Conservation (phyloP, 1,284 basidiomycete genomes). For the Cryptococcus sp. region DNA sequence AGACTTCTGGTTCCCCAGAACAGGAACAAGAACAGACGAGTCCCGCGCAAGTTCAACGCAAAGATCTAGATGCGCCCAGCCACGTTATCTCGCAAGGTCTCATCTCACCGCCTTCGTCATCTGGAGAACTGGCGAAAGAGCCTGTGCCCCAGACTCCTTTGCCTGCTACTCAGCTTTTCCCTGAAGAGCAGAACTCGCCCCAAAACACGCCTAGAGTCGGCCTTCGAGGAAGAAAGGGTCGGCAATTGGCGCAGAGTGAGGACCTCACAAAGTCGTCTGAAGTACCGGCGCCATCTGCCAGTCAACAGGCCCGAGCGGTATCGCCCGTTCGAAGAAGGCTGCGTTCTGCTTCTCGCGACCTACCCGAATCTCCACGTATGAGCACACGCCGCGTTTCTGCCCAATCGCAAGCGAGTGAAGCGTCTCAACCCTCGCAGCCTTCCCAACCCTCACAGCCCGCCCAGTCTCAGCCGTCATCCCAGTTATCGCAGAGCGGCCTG, state of each 20-base stretch:
- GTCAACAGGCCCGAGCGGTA: not conserved
- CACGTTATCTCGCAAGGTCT: constrained; percentile 17
- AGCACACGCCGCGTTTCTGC: constrained; percentile 6
- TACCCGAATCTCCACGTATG: constrained; percentile 1
- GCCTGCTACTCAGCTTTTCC: constrained; percentile 15
- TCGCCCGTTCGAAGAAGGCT: constrained; percentile 13
- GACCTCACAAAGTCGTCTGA: too few relatives aligned
- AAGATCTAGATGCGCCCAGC: not conserved
- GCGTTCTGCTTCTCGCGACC: constrained; percentile 20
- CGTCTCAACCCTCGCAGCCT: too few relatives aligned
- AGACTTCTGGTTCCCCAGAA: not conserved
- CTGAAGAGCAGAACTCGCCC: not conserved
- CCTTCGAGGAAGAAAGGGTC: too few relatives aligned
- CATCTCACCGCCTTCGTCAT: constrained; percentile 20
- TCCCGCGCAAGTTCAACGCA: not conserved
- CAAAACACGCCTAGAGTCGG: too few relatives aligned
- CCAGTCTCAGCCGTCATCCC: not conserved
- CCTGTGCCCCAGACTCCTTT: not conserved
- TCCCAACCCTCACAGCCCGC: too few relatives aligned
- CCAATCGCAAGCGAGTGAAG: constrained; percentile 1
- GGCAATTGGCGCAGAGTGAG: too few relatives aligned
- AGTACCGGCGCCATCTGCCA: too few relatives aligned
- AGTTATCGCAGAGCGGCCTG: not conserved
- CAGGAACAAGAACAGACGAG: not conserved
- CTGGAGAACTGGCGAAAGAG: constrained; percentile 6